phyloP scores from a whole-genome alignment of 2,329 filamentous ascomycete species.

The Cryphonectria japonica region DNA sequence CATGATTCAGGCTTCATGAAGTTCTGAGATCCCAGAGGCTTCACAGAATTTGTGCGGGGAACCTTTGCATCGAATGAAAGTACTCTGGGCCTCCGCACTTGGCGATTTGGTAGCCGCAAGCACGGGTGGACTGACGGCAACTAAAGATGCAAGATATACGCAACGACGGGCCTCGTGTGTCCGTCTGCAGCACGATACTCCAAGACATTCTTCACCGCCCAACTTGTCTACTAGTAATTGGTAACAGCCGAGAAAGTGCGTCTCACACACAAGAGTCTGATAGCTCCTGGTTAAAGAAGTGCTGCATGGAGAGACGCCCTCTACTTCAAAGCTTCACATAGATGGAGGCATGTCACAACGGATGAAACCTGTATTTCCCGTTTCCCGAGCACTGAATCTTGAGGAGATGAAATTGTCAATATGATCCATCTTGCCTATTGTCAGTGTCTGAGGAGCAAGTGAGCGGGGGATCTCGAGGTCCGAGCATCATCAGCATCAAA shows the following conservation, averaged over 20 bases:
- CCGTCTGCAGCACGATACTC: not conserved
- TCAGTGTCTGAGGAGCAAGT: not conserved
- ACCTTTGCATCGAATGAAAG: not conserved
- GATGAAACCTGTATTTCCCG: not conserved
- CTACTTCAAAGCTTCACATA: not conserved
- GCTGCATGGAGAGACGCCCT: not conserved
- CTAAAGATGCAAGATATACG: not conserved
- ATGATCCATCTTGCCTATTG: not conserved
- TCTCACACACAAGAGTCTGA: not conserved
- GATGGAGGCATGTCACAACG: not conserved
- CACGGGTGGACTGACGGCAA: not conserved
- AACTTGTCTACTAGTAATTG: not conserved
- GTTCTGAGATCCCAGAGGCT: not conserved
- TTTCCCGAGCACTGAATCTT: not conserved
- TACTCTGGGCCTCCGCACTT: not conserved
- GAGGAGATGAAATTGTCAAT: not conserved
- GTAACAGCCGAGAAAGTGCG: slow-evolving; percentile 11
- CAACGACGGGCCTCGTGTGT: not conserved
- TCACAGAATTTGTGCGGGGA: not conserved
- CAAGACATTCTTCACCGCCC: not conserved
- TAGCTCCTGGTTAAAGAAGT: slow-evolving; percentile 7
- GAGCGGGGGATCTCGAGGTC: not conserved
- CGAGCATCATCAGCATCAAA: not conserved
- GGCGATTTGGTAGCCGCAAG: not conserved
- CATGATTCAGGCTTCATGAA: not conserved